A percentile compares a stretch with the other conserved stretches of the same genome.
Evolutionary conservation across 257 asterid species (phyloP).

Genomic region (Scutellaria galericulata): DNA sequence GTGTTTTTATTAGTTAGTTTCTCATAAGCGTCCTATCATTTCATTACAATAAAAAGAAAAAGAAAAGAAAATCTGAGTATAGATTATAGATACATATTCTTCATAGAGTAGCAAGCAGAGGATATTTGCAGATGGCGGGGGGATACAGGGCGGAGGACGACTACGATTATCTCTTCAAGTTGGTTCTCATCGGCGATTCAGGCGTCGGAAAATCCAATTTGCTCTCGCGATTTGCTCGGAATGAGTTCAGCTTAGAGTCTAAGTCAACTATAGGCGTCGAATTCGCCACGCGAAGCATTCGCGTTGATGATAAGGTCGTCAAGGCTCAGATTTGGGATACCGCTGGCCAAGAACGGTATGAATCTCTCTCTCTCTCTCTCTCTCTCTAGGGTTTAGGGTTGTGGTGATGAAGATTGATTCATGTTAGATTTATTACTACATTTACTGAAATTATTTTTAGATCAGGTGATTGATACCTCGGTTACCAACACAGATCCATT

Average conservation of each 20-base stretch:
- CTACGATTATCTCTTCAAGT: slow-evolving; percentile 67
- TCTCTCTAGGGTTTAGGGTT: too few species aligned
- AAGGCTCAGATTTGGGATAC: slow-evolving; percentile 84
- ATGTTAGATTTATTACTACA: too few species aligned
- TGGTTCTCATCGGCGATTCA: slow-evolving; percentile 70
- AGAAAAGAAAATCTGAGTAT: too few species aligned
- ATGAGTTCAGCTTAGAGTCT: slow-evolving; percentile 70
- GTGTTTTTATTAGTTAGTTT: too few species aligned
- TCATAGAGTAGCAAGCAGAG: too few species aligned
- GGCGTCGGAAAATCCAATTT: slow-evolving; percentile 71
- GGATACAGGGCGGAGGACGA: slow-evolving; percentile 71
- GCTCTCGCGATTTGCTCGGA: slow-evolving; percentile 63
- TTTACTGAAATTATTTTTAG: too few species aligned
- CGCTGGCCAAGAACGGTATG: slow-evolving; percentile 72
- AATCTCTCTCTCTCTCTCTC: too few species aligned
- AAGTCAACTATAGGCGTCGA: slow-evolving; percentile 74
- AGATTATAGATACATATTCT: too few species aligned
- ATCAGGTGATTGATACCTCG: too few species aligned
- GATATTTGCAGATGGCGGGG: slow-evolving; percentile 45
- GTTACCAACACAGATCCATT: too few species aligned
- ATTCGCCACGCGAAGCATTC: slow-evolving; percentile 66
- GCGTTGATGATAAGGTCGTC: slow-evolving; percentile 66
- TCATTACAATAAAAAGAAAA: too few species aligned
- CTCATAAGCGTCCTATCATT: too few species aligned
- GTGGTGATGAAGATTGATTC: not conserved